Evolutionary conservation across 306 rosid genomes (phyloP), one percentile per base, ranked within the genome.

Genomic region (Arachis hypogaea): DNA sequence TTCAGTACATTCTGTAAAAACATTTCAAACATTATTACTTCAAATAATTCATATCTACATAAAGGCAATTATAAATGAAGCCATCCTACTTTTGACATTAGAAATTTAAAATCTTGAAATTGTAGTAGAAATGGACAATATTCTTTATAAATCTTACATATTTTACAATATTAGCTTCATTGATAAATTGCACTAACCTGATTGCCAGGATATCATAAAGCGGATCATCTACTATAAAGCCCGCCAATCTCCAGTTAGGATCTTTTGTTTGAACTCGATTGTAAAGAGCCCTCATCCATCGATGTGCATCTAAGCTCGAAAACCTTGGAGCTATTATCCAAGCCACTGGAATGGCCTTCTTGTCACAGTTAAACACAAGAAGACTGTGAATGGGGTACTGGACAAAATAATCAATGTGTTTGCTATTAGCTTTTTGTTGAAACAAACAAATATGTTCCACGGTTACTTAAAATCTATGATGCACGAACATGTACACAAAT

Each of bases 251-350:
- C 97, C 97, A 94, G 0, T 79, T 28, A 66, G 95, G 95, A 83
- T 89, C 93, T 87, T 93, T 94, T 4, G 87, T 83, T 66, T 72
- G 87, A 78, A 92, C 93, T 90, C 95, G 89, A 68, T 87, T 88
- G 82, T 78, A 85, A 66, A 89, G 93, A 65, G 95, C 97, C 73
- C 99, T 89, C 97, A 94, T 89, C 98, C 98, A 94, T 77, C 91
- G 90, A 80, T 94, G 84, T 38, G 88, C 63, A 77, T 91, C 87
- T 49, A 66, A 85, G 73, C 86, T 78, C 49, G 89, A 78, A 87
- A 78, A 82, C 55, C 82, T 86, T 29, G 98, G 96, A 72, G 89
- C 68, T 70, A 92, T 84, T 66, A 92, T 83, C 98, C 98, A 92
- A 33, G 97, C 99, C 59, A 94, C 92, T 5, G 97, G 99, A 68